Evolutionary conservation across 257 asterid genomes (phyloP), one percentile per base, ranked within the genome.

Genomic region (Solanum okadae): DNA sequence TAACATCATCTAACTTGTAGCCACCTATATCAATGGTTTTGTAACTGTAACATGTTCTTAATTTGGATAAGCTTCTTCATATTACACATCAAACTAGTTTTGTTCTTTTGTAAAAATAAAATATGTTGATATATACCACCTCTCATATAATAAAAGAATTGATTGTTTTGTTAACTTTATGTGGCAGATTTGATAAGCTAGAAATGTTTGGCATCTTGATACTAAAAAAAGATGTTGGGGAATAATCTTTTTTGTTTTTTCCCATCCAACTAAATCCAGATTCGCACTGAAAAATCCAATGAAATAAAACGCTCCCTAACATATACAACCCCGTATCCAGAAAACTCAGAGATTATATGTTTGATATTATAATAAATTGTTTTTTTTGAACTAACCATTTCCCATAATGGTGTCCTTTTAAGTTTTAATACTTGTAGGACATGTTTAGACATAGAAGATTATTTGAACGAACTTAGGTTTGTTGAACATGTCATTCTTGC

Each of bases 251-350:
- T 15, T 16, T 52, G 61, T 46, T 14, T 52, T 52, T 6, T 2
- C 0, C 61, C 23, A 16, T 1, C 23, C 23, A 6, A 49, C 8
- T 49, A 49, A 15, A 49, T 49, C 1, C 1, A 15, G 0, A 49
- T 49, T 49, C 49, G 2, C 49, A 42, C 5, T 42, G 49, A 42
- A 42, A 11, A 44, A 2, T 10, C 14, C 46, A 40, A 0, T 40
- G 6, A 44, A 20, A 14, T 14, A 18, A 6, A 52, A 18, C 1
- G 2, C 63, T 18, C 4, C 10, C 0, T 52, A 52, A 1, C 22
- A 16, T 2, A 49, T 0, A 49, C 3, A 0, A 49, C 7, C 0
- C 0, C 4, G 0, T 52, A 52, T 2, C n/a, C 10, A 2, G 0
- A 6, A 49, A 49, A 49, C 59, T 49, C 63, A 52, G 3, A 35